Evolutionary conservation across 306 rosid species (phyloP).

Genomic region (Quercus gilva): DNA sequence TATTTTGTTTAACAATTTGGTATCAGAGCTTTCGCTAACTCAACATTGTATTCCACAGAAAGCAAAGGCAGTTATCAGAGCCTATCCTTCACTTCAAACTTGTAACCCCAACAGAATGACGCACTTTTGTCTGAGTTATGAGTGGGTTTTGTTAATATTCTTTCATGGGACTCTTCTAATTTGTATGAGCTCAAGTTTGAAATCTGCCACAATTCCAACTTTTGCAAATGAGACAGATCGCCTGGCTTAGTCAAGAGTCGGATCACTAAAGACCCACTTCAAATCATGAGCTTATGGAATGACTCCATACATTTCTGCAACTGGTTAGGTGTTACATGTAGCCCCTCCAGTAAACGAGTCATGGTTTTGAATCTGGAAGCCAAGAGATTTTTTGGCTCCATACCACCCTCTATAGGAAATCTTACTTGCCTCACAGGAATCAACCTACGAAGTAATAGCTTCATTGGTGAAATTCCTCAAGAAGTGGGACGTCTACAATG

Average conservation of each 20-base stretch:
- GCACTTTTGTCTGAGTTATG: background rate
- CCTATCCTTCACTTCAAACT: no score
- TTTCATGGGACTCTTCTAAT: slow-evolving; percentile 1
- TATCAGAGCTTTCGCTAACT: no score
- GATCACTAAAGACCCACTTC: slow-evolving; percentile 30
- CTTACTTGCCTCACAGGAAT: slow-evolving; percentile 33
- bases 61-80: no score
- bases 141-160: background rate
- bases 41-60: no score
- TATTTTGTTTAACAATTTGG: no score
- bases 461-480: slow-evolving; percentile 35
- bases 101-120: background rate
- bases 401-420: slow-evolving; percentile 43
- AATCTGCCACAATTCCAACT: background rate
- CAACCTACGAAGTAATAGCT: slow-evolving; percentile 16
- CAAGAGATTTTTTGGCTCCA: slow-evolving; percentile 15
- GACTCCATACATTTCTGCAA: slow-evolving; percentile 36
- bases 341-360: slow-evolving; percentile 20
- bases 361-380: slow-evolving; percentile 17
- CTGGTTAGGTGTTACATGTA: slow-evolving; percentile 48
- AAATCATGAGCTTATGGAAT: slow-evolving; percentile 42
- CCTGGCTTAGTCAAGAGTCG: slow-evolving; percentile 28
- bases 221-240: slow-evolving; percentile 32
- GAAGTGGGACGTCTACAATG: slow-evolving; percentile 28
- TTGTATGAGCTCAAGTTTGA: slow-evolving; percentile 8